Base-by-base conservation (phyloP, 1,284 basidiomycete genomes). In the Papiliotrema flavescens region DNA sequence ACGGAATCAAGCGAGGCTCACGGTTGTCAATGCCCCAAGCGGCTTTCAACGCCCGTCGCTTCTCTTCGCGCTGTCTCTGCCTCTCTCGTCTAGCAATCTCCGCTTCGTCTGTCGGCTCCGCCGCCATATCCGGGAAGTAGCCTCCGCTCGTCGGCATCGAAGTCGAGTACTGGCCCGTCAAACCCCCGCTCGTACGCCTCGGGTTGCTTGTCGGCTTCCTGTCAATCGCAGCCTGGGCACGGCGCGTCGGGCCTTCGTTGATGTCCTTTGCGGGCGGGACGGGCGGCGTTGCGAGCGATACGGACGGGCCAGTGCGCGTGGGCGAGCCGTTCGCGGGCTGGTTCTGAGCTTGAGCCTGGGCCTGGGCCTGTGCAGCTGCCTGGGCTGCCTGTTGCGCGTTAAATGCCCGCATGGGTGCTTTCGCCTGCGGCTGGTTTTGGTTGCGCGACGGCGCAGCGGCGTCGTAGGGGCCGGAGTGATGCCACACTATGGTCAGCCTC, bases 11-110 rank as follows among this genome's bases (percentile, higher is more conserved):
- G 15, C 20, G 13, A 37, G 32, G 69, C 75, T 66, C 51, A 77
- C 75, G 75, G 22, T 64, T 69, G 58, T 77, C 74, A 22, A 68
- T 74, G 9, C 75, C 75, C 75, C 75, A 77, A 23, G 74, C 75
- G 17, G 74, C 75, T 50, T 77, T 73, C 47, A 77, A 54, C 3
- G 75, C 75, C 37, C 65, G 58, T 45, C 69, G 61, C 62, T 77
- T 77, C 28, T 67, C 58, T 26, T 76, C 75, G 45, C 70, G 64
- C 53, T 75, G 66, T 47, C 61, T 67, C 35, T 71, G 62, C 47
- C 71, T 63, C 45, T 70, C 69, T 42, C 57, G 57, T 50, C 70
- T 65, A 37, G 67, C 65, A 19, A 64, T 47, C 9, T 54, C 53
- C 7, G 60, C 62, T 42, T 73, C 71, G 48, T 74, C 74, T 11